Evolutionary conservation across 768 basidiomycete species (phyloP).

Genomic region (Pleurotus ostreatus): DNA sequence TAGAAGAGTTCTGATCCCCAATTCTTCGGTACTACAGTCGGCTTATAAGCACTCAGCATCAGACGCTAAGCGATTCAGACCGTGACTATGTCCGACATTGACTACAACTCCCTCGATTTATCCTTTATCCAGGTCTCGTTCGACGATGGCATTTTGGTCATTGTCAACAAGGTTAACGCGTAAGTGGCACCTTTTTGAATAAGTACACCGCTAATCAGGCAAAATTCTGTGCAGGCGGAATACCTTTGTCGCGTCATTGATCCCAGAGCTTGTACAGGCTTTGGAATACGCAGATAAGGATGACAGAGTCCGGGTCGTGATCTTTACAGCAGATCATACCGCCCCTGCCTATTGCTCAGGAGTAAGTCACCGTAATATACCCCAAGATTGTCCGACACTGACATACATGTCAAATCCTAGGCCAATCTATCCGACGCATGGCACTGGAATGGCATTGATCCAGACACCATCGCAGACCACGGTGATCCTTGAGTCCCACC

Average conservation of each 20-base stretch:
- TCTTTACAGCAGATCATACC: conserved; percentile 47
- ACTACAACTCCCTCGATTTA: conserved; percentile 33
- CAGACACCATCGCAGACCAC: conserved; percentile 36
- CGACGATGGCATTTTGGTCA: conserved; percentile 39
- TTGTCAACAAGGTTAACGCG: conserved; percentile 45
- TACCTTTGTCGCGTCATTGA: conserved; percentile 30
- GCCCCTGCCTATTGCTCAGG: conserved; percentile 55
- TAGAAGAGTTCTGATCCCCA: too few species aligned
- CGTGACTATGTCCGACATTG: neutral
- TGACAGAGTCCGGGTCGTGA: conserved; percentile 47
- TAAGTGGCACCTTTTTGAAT: conserved; percentile 17
- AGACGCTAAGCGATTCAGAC: too few species aligned
- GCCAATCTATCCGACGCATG: conserved; percentile 49
- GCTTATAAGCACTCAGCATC: too few species aligned
- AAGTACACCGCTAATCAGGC: neutral
- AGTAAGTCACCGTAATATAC: conserved; percentile 24
- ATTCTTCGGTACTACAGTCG: too few species aligned
- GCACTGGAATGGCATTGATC: conserved; percentile 36
- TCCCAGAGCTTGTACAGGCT: conserved; percentile 34
- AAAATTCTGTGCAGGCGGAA: conserved; percentile 34
- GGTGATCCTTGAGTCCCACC: conserved; percentile 22
- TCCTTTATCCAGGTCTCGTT: conserved; percentile 37
- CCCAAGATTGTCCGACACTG: too few species aligned
- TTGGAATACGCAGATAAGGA: conserved; percentile 51
- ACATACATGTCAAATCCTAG: conserved; percentile 19